These are phyloP conservation scores for Ustilago bromivora DNA, from an alignment of 1,284 basidiomycete species.

Conservation along the genomic window DNA sequence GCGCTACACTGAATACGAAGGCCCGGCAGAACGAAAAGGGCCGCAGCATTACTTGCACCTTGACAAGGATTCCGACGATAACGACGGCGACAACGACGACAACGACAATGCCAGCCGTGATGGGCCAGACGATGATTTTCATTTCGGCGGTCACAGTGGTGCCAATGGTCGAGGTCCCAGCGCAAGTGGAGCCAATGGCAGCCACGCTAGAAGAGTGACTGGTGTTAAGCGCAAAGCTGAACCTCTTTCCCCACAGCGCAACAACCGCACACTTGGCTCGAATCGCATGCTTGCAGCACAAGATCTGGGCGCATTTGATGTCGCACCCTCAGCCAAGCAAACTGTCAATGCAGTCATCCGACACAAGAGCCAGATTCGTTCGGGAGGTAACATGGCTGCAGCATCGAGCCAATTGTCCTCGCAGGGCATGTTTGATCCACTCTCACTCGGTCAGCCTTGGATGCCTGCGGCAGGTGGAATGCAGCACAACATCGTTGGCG, in stretches of 20 bases:
- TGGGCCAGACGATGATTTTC: slow-evolving; percentile 15
- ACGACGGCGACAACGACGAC: slow-evolving; percentile 34
- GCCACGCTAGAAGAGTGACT: slow-evolving; percentile 2
- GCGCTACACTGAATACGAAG: slow-evolving; percentile 59
- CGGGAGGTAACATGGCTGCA: background rate
- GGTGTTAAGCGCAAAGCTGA: slow-evolving; percentile 40
- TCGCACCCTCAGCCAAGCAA: slow-evolving; percentile 34
- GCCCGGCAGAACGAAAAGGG: slow-evolving; percentile 45
- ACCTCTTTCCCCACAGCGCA: slow-evolving; percentile 15
- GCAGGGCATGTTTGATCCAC: slow-evolving; percentile 8
- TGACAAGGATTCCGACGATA: slow-evolving; percentile 49
- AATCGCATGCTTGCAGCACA: background rate
- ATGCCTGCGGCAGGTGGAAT: slow-evolving; percentile 9
- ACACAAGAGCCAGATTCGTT: slow-evolving; percentile 29
- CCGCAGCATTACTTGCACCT: slow-evolving; percentile 45
- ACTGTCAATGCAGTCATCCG: slow-evolving; percentile 41
- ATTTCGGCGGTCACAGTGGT: slow-evolving; percentile 10
- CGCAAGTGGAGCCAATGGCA: slow-evolving; percentile 9
- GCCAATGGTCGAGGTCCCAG: slow-evolving; percentile 11
- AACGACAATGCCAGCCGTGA: slow-evolving; percentile 25
- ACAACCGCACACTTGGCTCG: background rate
- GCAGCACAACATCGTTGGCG: slow-evolving; percentile 8
- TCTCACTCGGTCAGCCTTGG: slow-evolving; percentile 16
- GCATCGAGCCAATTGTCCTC: background rate
- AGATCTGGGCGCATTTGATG: slow-evolving; percentile 8